phyloP scores from a whole-genome alignment of 2,329 filamentous ascomycete species.

The Dactylonectria estremocensis region DNA sequence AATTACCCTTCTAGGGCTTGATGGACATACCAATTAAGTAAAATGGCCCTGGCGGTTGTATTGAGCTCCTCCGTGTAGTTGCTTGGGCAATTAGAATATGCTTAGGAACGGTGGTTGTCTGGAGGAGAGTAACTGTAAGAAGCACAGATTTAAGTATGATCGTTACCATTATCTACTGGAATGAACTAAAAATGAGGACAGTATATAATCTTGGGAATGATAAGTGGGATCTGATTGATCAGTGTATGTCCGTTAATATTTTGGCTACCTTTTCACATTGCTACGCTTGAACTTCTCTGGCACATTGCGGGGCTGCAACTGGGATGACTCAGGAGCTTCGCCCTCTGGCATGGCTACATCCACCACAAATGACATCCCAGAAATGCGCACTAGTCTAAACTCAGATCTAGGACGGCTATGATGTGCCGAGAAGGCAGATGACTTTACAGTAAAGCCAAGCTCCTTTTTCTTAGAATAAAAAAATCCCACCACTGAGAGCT shows the following conservation, averaged over 20 bases:
- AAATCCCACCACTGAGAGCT: not conserved
- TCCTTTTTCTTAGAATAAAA: not conserved
- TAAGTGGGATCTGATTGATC: not conserved
- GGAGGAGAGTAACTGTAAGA: not conserved
- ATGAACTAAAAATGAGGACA: not conserved
- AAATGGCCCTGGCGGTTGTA: conserved; percentile 71
- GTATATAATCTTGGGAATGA: not conserved
- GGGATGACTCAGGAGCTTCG: not conserved
- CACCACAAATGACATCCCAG: not conserved
- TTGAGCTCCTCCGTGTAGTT: conserved; percentile 76
- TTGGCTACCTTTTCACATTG: not conserved
- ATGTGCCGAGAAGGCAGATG: not conserved
- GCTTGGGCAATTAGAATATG: conserved; percentile 71
- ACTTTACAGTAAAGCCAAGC: not conserved
- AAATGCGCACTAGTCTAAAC: not conserved
- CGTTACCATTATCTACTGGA: not conserved
- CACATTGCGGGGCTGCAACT: not conserved
- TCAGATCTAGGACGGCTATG: not conserved
- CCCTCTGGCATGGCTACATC: not conserved
- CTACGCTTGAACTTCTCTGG: not conserved
- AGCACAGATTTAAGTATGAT: conserved; percentile 9
- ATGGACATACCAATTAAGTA: conserved; percentile 70
- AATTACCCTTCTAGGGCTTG: conserved; percentile 48
- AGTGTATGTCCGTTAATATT: not conserved
- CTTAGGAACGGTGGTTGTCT: conserved; percentile 9